Base-by-base conservation (phyloP, 768 basidiomycete species). In the Suillus weaverae region DNA sequence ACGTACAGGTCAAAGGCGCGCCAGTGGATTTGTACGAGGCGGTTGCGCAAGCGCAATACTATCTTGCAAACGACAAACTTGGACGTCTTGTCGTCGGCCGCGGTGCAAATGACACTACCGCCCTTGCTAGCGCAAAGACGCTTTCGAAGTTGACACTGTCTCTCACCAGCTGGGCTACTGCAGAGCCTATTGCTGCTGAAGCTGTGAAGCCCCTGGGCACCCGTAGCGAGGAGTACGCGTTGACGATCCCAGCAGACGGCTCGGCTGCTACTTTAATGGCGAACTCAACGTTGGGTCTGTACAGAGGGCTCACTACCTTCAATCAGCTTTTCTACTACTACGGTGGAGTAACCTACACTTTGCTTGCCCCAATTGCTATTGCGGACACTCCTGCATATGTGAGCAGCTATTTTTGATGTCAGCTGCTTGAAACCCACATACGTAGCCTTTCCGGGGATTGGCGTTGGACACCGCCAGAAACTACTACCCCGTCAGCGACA, bases 241-340 rank as follows among this genome's bases (percentile, higher is more conserved):
- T 87, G 8, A 63, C 53, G 0, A 69, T 87, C 2, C 81, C 83
- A 0, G 64, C 67, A 0, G 71, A 81, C 35, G 81, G 80, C 5
- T 60, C 70, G 0, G 44, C 62, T 0, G 85, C 81, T 2, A 74
- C 67, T 0, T 68, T 88, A 14, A 69, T 63, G 0, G 84, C 86
- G 11, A 80, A 79, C 55, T 80, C 81, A 32, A 79, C 83, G 0
- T 69, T 87, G 18, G 86, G 87, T 0, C 70, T 87, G 6, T 77
- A 81, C 13, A 75, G 86, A 32, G 87, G 87, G 0, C 66, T 88
- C 59, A 81, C 84, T 4, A 87, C 86, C 2, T 88, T 88, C 68
- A 72, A 76, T 22, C 85, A 86, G 70, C 67, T 88, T 18, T 85
- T 84, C 78, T 88, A 84, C 65, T 72, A 77, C 26, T 67, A 74